Conservation (phyloP, 2,329 filamentous ascomycete genomes). For the Aspergillus novoparasiticus region DNA sequence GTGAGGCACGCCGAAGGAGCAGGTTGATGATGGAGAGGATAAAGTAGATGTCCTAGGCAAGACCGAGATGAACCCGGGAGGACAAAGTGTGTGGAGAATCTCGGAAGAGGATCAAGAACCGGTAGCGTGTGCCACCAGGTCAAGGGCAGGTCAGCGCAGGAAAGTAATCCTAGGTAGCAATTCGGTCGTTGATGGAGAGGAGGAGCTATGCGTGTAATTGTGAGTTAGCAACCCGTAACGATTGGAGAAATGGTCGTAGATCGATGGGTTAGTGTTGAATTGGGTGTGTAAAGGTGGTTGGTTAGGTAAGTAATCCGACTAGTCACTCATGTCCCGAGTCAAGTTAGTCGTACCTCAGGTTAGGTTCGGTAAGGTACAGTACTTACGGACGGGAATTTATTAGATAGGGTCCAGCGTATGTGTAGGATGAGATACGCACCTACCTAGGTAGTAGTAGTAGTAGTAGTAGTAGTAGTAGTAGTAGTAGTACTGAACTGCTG, state of each 20-base stretch:
- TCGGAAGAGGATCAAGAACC: slow-evolving; percentile 23
- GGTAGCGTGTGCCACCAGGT: slow-evolving; percentile 12
- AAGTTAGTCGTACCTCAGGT: neutral
- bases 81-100: slow-evolving; percentile 28
- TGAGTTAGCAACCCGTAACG: slow-evolving; percentile 13
- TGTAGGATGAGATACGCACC: neutral
- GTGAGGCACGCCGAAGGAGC: slow-evolving; percentile 14
- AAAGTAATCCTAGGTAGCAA: slow-evolving; percentile 8
- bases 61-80: slow-evolving; percentile 27
- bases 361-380: slow-evolving; percentile 3
- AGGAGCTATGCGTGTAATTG: neutral
- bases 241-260: slow-evolving; percentile 19
- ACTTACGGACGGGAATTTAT: neutral
- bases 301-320: slow-evolving; percentile 11
- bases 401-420: neutral
- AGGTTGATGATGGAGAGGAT: slow-evolving; percentile 20
- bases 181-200: slow-evolving; percentile 3
- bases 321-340: neutral
- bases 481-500: neutral
- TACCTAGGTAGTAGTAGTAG: neutral
- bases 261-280: slow-evolving; percentile 13
- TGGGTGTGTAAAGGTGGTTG: slow-evolving; percentile 12
- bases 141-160: slow-evolving; percentile 9
- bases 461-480: neutral
- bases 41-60: slow-evolving; percentile 23